phyloP scores from a whole-genome alignment of 495 filamentous ascomycete genomes.

The Neurospora sp. region DNA sequence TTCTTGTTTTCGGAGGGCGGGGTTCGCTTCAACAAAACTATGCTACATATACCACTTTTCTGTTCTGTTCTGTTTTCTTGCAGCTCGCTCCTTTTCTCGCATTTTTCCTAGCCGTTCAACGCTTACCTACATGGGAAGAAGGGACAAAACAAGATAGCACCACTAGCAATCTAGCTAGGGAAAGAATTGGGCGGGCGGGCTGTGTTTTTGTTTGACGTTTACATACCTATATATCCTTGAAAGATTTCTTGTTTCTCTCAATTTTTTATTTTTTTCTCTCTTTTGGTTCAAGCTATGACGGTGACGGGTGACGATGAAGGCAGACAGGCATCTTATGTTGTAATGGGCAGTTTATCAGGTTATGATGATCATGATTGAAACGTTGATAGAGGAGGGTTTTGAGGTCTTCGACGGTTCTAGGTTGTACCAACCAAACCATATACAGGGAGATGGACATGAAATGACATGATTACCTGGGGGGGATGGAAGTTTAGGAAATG shows the following conservation, averaged over 20 bases:
- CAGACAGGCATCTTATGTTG: not conserved
- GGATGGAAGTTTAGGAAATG: not conserved
- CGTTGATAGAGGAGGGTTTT: not conserved
- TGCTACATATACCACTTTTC: not conserved
- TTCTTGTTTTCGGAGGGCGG: not conserved
- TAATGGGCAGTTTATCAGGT: not conserved
- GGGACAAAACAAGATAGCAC: not conserved
- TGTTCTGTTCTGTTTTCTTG: not conserved
- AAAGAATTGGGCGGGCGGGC: not conserved
- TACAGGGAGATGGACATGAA: not conserved
- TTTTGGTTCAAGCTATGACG: not conserved
- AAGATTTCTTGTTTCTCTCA: not conserved
- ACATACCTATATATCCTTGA: not conserved
- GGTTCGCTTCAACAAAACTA: not conserved
- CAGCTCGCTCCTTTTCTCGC: not conserved
- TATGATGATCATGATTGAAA: not conserved
- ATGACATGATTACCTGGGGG: not conserved
- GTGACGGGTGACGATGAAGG: not conserved
- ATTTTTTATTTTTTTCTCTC: not conserved
- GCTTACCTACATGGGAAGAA: not conserved
- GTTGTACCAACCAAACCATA: not conserved
- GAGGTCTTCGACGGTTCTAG: not conserved
- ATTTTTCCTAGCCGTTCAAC: not conserved
- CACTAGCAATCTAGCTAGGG: not conserved
- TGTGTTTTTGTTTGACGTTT: not conserved